These are phyloP conservation scores for Liquidambar formosana DNA, from an alignment of 164 flowering plant genomes.

Conservation along the genomic window DNA sequence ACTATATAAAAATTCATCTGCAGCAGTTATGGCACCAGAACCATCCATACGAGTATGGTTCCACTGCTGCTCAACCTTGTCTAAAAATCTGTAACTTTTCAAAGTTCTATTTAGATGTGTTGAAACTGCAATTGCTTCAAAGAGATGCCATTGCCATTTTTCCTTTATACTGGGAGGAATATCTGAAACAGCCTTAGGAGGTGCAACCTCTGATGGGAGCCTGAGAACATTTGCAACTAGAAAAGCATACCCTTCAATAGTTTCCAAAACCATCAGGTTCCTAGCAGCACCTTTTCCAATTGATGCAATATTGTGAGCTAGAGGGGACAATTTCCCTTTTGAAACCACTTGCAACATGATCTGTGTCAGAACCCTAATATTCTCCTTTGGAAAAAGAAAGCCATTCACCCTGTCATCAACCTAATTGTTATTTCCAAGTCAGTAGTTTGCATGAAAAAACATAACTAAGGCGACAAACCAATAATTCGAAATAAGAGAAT, in stretches of 20 bases:
- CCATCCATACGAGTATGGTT: slow-evolving; percentile 30
- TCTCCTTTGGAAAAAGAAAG: slow-evolving; percentile 79
- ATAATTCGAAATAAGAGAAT: background rate
- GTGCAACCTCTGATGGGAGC: slow-evolving; percentile 83
- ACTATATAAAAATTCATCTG: slow-evolving; percentile 59
- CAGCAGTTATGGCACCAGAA: slow-evolving; percentile 13
- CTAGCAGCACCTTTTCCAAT: slow-evolving; percentile 62
- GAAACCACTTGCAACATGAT: slow-evolving; percentile 52
- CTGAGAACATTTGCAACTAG: slow-evolving; percentile 67
- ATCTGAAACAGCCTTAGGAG: slow-evolving; percentile 48
- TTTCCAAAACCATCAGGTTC: slow-evolving; percentile 70
- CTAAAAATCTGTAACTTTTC: slow-evolving; percentile 42
- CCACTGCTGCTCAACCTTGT: slow-evolving; percentile 53
- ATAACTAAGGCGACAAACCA: background rate
- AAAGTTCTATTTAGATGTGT: slow-evolving; percentile 33
- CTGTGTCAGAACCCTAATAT: slow-evolving; percentile 49
- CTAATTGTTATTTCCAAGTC: slow-evolving; percentile 50
- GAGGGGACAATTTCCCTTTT: slow-evolving; percentile 63
- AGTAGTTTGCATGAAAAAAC: slow-evolving; percentile 24
- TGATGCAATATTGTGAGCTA: slow-evolving; percentile 61
- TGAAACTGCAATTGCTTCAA: slow-evolving; percentile 35
- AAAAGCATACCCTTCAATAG: slow-evolving; percentile 73
- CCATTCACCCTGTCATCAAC: slow-evolving; percentile 90
- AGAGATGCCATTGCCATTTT: slow-evolving; percentile 85
- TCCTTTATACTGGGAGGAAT: slow-evolving; percentile 49